Evolutionary conservation across 768 basidiomycete species (phyloP), one percentile per base, ranked within the genome.

Genomic region (Aureoboletus auriporus): DNA sequence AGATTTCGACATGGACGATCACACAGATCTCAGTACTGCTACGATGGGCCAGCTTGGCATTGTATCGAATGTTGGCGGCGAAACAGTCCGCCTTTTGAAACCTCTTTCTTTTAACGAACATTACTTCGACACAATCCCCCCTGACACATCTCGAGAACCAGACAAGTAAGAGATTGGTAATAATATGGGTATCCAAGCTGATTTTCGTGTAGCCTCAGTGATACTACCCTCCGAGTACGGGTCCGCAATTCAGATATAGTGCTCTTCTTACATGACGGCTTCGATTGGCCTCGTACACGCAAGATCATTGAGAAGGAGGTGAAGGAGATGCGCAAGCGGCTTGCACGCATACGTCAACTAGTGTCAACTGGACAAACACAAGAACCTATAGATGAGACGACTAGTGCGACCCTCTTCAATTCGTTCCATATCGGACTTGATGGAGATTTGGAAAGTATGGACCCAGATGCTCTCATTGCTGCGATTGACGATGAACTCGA

Each of bases 361-460:
- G 81, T 98, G 12, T 92, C 94, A 5, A 84, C 75, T 34, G 96
- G 96, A 9, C 95, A 98, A 61, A 77, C 77, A 1, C 84, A 91
- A 33, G 91, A 95, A 51, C 79, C 86, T 14, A 79, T 74, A 44
- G 71, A 83, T 13, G 89, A 90, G 57, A 70, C 75, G 27, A 86
- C 86, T 6, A 83, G 84, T 56, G 71, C 88, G 2, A 74, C 88
- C 6, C 76, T 98, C 17, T 96, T 94, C 75, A 96, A 97, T 62
- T 98, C 94, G 0, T 81, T 96, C 33, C 89, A 93, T 58, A 86
- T 98, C 47, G 94, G 95, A 27, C 72, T 97, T n/a, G 83, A 88
- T 28, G 80, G 85, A 53, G 84, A 89, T 46, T 66, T 80, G 12
- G 84, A 87, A 42, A 78, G 81, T 26, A 71, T 87, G 56, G 93